Conservation (phyloP, 495 filamentous ascomycete genomes). For the Emericellopsis terricola region DNA sequence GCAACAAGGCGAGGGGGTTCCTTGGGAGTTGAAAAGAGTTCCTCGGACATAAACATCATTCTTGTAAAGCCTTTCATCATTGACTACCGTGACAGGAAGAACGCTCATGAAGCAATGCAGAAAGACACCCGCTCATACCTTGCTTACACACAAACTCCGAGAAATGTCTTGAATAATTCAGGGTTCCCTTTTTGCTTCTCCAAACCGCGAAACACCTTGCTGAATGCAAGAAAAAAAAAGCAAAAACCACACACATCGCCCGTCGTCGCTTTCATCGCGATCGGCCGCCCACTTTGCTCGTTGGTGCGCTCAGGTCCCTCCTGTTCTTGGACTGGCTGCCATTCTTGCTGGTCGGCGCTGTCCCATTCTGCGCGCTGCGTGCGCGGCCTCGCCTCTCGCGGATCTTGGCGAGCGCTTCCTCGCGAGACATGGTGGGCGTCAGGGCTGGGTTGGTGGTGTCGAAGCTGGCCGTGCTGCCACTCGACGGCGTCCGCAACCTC, state of each 20-base stretch:
- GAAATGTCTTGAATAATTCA: too few relatives aligned
- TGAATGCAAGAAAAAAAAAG: background rate
- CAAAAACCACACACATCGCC: background rate
- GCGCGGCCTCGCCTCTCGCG: constrained; percentile 31
- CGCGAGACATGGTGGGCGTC: constrained; percentile 36
- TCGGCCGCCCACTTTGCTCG: constrained; percentile 5
- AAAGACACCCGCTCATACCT: too few relatives aligned
- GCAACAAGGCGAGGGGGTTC: constrained; percentile 55
- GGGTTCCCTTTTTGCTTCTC: background rate
- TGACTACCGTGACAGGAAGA: background rate
- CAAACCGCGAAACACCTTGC: background rate
- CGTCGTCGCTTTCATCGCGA: too few relatives aligned
- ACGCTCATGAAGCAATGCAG: too few relatives aligned
- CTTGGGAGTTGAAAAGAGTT: constrained; percentile 14
- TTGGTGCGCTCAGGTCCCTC: constrained; percentile 26
- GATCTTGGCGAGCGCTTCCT: constrained; percentile 38
- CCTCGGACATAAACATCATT: background rate
- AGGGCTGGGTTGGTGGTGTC: constrained; percentile 29
- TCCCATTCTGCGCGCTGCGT: constrained; percentile 19
- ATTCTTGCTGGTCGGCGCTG: constrained; percentile 20
- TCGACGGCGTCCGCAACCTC: constrained; percentile 17
- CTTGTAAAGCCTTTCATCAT: background rate
- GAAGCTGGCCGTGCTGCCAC: constrained; percentile 11
- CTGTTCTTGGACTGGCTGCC: constrained; percentile 14
- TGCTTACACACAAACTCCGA: too few relatives aligned